A percentile compares a stretch with the other conserved stretches of the same genome.
Conservation (phyloP, 179 eudicot genomes). For the Patellifolia procumbens region DNA sequence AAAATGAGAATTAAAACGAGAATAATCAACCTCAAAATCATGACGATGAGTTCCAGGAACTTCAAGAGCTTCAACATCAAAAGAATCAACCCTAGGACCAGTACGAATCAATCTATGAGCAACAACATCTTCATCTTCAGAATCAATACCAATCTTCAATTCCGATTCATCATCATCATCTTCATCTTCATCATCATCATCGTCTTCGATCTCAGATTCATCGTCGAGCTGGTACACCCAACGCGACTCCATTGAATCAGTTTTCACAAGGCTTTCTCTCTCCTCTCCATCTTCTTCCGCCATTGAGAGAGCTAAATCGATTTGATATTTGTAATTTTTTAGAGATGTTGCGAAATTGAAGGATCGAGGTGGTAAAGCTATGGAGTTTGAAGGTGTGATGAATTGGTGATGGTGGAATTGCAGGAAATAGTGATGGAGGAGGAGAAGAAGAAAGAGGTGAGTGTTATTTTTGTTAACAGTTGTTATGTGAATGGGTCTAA, state of each 20-base stretch:
- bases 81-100: conserved; percentile 87
- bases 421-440: neutral
- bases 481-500: neutral
- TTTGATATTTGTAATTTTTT: neutral
- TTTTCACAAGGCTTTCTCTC: conserved; percentile 47
- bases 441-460: neutral
- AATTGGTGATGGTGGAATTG: neutral
- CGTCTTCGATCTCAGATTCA: conserved; percentile 47
- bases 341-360: neutral
- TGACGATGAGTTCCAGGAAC: conserved; percentile 72
- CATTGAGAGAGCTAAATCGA: conserved; percentile 14
- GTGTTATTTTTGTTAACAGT: neutral
- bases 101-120: conserved; percentile 73
- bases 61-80: conserved; percentile 90
- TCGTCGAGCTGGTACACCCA: conserved; percentile 78
- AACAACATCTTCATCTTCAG: conserved; percentile 70
- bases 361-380: no score
- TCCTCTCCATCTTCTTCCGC: conserved; percentile 54
- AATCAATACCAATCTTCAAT: conserved; percentile 39
- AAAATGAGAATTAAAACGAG: neutral
- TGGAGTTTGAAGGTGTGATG: neutral
- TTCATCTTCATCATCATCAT: conserved; percentile 34
- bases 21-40: conserved; percentile 57
- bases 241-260: conserved; percentile 76
- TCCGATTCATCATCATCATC: conserved; percentile 37